These are phyloP conservation scores for Medicago ruthenica DNA, from an alignment of 306 rosid genomes.

Conservation along the genomic window DNA sequence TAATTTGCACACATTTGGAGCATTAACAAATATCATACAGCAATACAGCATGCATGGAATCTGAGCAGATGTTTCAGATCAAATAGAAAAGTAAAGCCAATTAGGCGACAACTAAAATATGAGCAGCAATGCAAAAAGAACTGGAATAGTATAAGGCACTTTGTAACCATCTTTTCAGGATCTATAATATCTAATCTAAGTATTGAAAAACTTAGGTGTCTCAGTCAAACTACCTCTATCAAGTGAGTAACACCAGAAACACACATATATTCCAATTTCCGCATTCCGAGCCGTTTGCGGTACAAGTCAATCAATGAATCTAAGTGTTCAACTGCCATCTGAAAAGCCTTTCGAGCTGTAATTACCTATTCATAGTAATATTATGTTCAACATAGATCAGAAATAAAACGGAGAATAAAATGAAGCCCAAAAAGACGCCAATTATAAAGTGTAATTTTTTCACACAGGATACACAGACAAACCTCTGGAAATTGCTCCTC, in stretches of 20 bases:
- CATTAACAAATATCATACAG: conserved; percentile 9
- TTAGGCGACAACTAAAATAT: conserved; percentile 2
- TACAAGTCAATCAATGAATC: conserved; percentile 67
- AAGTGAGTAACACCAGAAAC: conserved; percentile 90
- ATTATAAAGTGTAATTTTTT: conserved; percentile 26
- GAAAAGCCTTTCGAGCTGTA: conserved; percentile 65
- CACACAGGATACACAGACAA: conserved; percentile 26
- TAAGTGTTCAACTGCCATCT: conserved; percentile 66
- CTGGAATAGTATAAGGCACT: conserved; percentile 12
- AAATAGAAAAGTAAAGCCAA: conserved; percentile 30
- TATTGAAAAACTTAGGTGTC: conserved; percentile 23
- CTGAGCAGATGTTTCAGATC: conserved; percentile 22
- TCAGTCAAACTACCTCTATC: conserved; percentile 72
- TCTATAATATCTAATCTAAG: conserved; percentile 7
- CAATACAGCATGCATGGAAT: conserved; percentile 16
- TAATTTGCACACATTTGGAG: conserved; percentile 28
- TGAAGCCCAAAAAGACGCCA: conserved; percentile 24
- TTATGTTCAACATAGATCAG: conserved; percentile 35
- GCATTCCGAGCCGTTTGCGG: conserved; percentile 75
- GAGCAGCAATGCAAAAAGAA: conserved; percentile 2
- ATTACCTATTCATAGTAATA: conserved; percentile 57
- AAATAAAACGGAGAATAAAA: conserved; percentile 25
- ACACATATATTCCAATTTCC: conserved; percentile 70
- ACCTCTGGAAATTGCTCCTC: conserved; percentile 83
- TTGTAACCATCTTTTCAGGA: conserved; percentile 30